Evolutionary conservation across 139 green algal genomes (phyloP), one percentile per base, ranked within the genome.

Genomic region (Chlamydomonas sp.): DNA sequence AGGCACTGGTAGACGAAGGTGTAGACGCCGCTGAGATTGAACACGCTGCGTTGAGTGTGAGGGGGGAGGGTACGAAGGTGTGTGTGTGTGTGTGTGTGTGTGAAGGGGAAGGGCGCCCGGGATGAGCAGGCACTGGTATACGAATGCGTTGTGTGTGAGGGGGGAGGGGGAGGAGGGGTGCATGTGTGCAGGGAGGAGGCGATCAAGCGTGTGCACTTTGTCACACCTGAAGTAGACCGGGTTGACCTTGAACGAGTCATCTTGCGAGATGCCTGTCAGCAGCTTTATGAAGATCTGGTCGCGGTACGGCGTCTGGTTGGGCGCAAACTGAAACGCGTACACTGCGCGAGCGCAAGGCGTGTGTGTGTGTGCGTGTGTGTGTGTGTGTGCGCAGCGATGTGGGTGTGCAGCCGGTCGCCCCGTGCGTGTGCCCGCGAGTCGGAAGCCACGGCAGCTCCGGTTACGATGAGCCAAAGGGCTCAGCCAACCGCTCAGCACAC

Each of bases 1-100:
- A 96, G 71, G 0, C 78, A 61, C 1, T 86, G 83, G 61, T 94
- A 96, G 28, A 95, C 76, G n/a, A 76, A 65, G 0, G 90, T 87
- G 74, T 86, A 95, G 22, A 94, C 66, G 30, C 90, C 90, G 83
- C 95, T 92, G 37, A 89, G 68, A 63, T 81, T 84, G 73, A 91
- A 96, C 2, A 96, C 5, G 71, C 70, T 29, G 73, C 72, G n/a
- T n/a, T n/a, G n/a, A n/a, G n/a, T n/a, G n/a, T n/a, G n/a, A n/a
- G n/a, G n/a, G n/a, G n/a, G n/a, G n/a, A n/a, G n/a, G n/a, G n/a
- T n/a, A n/a, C n/a, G 74, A n/a, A n/a, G n/a, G n/a, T n/a, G n/a
- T n/a, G n/a, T n/a, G n/a, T n/a, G n/a, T n/a, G n/a, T n/a, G n/a
- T n/a, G n/a, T n/a, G n/a, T n/a, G n/a, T n/a, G n/a, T n/a, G n/a